Evolutionary conservation across 176 grass and related monocot genomes (phyloP), one percentile per base, ranked within the genome.

Genomic region (Oryza rufipogon): DNA sequence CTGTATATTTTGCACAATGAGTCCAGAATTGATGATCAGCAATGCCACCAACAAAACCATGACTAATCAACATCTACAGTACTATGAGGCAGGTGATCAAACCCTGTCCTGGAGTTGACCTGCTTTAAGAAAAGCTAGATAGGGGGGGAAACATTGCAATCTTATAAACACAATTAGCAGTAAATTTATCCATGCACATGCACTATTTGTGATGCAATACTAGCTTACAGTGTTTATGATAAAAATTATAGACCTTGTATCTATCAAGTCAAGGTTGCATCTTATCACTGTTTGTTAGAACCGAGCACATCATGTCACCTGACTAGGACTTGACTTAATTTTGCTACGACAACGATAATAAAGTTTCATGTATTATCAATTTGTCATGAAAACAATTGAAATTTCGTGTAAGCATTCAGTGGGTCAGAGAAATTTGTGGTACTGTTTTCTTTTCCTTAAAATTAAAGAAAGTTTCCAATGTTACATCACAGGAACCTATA

Each of bases 91-190:
- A 33, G 84, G 69, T 87, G 80, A 75, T 90, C 84, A 63, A 80
- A 61, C 76, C 63, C 80, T 79, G 64, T 90, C 84, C 41, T 80
- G 19, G 17, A 46, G 80, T 87, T 84, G 80, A 80, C 80, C 85
- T 70, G 46, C 74, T 51, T 22, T 70, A 76, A 36, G 6, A 78
- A 51, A 68, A 83, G 30, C 2, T 25, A 20, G 45, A 15, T 17
- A 14, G 11, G 28, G 52, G 80, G 74, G 75, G 84, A 75, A 80
- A 80, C 70, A 76, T 71, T 87, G 41, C 64, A 45, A 66, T 80
- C 84, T 44, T 80, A 87, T 83, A 33, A 68, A 48, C 68, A 75
- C 68, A 48, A 17, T 66, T 54, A 72, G 8, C 66, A 66, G n/a
- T 71, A 45, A 79, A 49, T n/a, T 63, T 73, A 83, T 49, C 74